Evolutionary conservation across 78 protist species (phyloP).

Genomic region (Anaeramoeba flamelloides): DNA sequence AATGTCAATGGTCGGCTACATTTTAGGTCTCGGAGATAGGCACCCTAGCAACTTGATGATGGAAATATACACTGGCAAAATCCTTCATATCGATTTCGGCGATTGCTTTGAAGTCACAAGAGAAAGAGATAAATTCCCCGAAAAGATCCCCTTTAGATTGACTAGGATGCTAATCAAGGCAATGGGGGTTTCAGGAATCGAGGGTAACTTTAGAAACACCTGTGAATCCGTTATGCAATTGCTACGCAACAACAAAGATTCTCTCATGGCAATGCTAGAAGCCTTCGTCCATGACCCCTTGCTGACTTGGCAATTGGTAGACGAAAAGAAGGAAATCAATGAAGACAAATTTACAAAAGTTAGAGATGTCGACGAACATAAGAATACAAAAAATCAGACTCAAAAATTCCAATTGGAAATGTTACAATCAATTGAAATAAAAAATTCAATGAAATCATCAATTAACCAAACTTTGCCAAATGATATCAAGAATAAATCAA

Average conservation of each 20-base stretch:
- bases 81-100: constrained; percentile 70
- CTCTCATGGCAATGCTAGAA: constrained; percentile 52
- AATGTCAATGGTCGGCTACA: constrained; percentile 67
- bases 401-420: too few relatives aligned
- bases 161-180: constrained; percentile 77
- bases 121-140: constrained; percentile 40
- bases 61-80: constrained; percentile 49
- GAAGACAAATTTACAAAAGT: too few relatives aligned
- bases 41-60: constrained; percentile 78
- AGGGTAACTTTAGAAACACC: constrained; percentile 42
- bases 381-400: too few relatives aligned
- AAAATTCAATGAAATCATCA: too few relatives aligned
- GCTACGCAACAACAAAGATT: constrained; percentile 51
- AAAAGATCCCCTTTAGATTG: constrained; percentile 76
- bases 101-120: constrained; percentile 72
- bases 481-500: too few relatives aligned
- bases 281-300: constrained; percentile 46
- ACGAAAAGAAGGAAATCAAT: too few relatives aligned
- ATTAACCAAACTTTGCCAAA: too few relatives aligned
- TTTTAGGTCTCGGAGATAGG: constrained; percentile 73
- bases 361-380: too few relatives aligned
- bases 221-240: constrained; percentile 44
- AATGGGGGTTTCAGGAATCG: constrained; percentile 57
- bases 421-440: too few relatives aligned
- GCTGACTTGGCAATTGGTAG: constrained; percentile 21